Conservation (phyloP, 2,329 filamentous ascomycete species). For the Didymella keratinophila region DNA sequence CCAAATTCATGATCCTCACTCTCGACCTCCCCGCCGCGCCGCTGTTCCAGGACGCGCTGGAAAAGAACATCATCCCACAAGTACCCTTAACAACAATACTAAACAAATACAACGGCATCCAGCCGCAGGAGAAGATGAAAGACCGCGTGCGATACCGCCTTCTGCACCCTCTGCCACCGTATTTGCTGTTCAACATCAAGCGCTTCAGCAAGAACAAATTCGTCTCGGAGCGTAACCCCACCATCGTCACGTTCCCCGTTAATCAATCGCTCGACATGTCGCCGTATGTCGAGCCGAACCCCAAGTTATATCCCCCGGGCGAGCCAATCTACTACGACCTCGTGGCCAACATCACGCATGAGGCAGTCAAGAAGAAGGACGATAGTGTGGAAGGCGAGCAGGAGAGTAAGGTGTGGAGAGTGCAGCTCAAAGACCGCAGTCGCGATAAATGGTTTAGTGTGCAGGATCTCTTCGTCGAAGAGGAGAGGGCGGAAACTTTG, state of each 20-base stretch:
- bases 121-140: conserved; percentile 86
- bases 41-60: conserved; percentile 92
- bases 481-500: conserved; percentile 84
- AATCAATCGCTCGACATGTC: conserved; percentile 82
- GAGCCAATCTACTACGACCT: conserved; percentile 95
- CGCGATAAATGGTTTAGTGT: conserved; percentile 89
- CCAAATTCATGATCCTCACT: conserved; percentile 88
- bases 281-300: conserved; percentile 90
- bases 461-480: conserved; percentile 93
- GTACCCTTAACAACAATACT: conserved; percentile 79
- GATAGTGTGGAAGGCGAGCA: conserved; percentile 87
- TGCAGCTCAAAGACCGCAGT: conserved; percentile 83
- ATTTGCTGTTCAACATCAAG: conserved; percentile 93
- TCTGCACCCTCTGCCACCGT: conserved; percentile 88
- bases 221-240: conserved; percentile 93
- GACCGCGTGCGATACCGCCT: conserved; percentile 89
- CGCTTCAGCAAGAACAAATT: conserved; percentile 98
- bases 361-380: conserved; percentile 77
- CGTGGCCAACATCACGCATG: conserved; percentile 92
- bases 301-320: conserved; percentile 70
- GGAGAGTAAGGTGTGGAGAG: conserved; percentile 94
- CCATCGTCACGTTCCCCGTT: conserved; percentile 95
- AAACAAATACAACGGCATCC: conserved; percentile 89
- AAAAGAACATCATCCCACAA: conserved; percentile 95
- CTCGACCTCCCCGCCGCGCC: conserved; percentile 91